Base-by-base conservation (phyloP, 225 moss, liverwort and hornwort genomes). In the Physcomitrium patens region DNA sequence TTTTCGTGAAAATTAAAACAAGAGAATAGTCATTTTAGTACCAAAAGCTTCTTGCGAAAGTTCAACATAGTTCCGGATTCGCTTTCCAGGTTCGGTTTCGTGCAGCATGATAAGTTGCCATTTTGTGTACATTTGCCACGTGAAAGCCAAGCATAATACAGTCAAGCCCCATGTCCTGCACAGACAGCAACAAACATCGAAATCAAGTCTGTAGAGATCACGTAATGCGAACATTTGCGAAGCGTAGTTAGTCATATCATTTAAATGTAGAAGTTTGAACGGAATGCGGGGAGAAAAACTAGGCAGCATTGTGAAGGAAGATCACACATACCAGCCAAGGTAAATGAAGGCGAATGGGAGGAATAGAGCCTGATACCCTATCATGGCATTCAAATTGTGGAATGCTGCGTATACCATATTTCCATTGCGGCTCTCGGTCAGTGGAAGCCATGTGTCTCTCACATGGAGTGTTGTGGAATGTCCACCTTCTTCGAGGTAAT, bases 101-200 rank as follows among this genome's bases (percentile, higher is more conserved):
- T 95, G 95, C 86, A 95, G 76, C 81, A 85, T 81, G 6, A 95
- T 85, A 26, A 95, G 88, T 68, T 89, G 87, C 93, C 93, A 95
- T 70, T 92, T 91, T 12, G 94, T 91, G 70, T 91, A 92, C 60
- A 82, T 72, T 74, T 91, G 87, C 93, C 92, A 89, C 28, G 73
- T 68, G 73, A 92, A 93, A 55, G 88, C 86, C 69, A 90, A 70
- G 28, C 78, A 60, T 70, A 95, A 82, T 8, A 82, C 69, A 26
- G 82, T 45, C 77, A 88, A 81, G 63, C 95, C 95, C 86, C 83
- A 88, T 26, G 85, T 78, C 95, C 92, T 95, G 92, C 79, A 65
- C 72, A 80, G 27, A 65, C 76, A 71, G 63, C 63, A 24, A 60
- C 7, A 70, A 20, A 64, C 7, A 9, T 7, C 24, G 1, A 26